phyloP scores from a whole-genome alignment of 306 rosid genomes.

The Lotus japonicus region DNA sequence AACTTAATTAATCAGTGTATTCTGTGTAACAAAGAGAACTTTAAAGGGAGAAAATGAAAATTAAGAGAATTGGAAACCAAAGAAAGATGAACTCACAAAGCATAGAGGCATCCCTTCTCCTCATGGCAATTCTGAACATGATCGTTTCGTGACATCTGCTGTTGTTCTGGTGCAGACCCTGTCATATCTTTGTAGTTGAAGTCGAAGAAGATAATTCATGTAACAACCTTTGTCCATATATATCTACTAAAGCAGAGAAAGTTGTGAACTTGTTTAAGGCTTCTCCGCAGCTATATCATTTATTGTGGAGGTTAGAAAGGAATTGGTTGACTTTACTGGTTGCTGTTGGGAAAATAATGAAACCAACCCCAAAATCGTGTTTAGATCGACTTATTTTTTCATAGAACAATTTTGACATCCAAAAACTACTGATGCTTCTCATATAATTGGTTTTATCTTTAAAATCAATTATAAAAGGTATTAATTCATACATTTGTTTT shows the following conservation, averaged over 20 bases:
- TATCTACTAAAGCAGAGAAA: not conserved
- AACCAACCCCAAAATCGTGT: not conserved
- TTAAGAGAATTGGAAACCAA: not conserved
- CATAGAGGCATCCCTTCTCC: constrained; percentile 49
- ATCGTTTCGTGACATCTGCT: constrained; percentile 42
- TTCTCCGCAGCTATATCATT: constrained; percentile 11
- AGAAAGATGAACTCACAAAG: constrained; percentile 33
- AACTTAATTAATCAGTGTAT: not conserved
- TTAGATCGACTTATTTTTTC: too few species aligned
- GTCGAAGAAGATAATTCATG: not conserved
- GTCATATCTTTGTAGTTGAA: constrained; percentile 3
- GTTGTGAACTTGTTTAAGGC: not conserved
- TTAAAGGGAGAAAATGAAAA: not conserved
- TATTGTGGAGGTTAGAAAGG: constrained; percentile 32
- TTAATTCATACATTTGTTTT: too few species aligned
- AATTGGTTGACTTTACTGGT: constrained; percentile 9
- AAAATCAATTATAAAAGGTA: too few species aligned
- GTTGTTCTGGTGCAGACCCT: constrained; percentile 37
- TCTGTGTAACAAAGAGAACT: not conserved
- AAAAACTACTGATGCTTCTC: too few species aligned
- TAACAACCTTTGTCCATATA: not conserved
- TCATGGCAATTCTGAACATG: constrained; percentile 30
- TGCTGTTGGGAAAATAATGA: not conserved
- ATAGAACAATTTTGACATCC: too few species aligned
- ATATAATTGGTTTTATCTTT: too few species aligned